Percentiles rank a stretch among this genome's conserved stretches.
Conservation (phyloP, 2,329 filamentous ascomycete genomes). For the Harringtonia aguacate region DNA sequence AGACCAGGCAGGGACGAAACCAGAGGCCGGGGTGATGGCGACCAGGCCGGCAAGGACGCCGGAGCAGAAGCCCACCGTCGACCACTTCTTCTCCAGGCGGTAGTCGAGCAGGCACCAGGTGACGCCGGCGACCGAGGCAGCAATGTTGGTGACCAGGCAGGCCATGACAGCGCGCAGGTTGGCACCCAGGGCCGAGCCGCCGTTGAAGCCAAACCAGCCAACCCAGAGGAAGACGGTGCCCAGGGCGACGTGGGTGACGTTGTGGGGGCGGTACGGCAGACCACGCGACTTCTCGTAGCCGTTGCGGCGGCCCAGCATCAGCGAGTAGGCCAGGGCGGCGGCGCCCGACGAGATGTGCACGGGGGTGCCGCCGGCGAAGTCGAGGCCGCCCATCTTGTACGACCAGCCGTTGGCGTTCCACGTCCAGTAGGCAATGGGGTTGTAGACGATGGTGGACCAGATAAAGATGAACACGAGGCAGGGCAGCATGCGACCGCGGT, state of each 20-base stretch:
- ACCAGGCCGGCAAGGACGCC: constrained; percentile 81
- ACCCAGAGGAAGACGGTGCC: constrained; percentile 78
- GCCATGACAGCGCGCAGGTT: constrained; percentile 88
- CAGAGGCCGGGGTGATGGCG: constrained; percentile 74
- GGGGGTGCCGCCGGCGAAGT: constrained; percentile 66
- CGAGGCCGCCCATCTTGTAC: constrained; percentile 55
- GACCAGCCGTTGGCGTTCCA: constrained; percentile 69
- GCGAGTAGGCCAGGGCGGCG: constrained; percentile 60
- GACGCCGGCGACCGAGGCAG: constrained; percentile 70
- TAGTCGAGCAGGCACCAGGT: constrained; percentile 84
- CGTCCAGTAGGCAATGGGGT: constrained; percentile 66
- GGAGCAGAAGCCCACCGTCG: constrained; percentile 86
- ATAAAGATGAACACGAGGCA: constrained; percentile 57
- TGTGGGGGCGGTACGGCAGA: constrained; percentile 60
- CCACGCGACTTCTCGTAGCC: constrained; percentile 51
- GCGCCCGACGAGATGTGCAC: constrained; percentile 66
- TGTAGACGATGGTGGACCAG: constrained; percentile 63
- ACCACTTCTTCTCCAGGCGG: constrained; percentile 87
- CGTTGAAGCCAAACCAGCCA: constrained; percentile 96
- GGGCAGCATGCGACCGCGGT: constrained; percentile 52
- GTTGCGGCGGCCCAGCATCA: constrained; percentile 61
- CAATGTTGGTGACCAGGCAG: constrained; percentile 76
- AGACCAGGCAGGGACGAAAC: constrained; percentile 61
- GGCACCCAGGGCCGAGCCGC: constrained; percentile 67
- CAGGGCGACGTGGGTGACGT: constrained; percentile 62